These are phyloP conservation scores for Protomyces gravidus DNA, from an alignment of 1,139 yeast genomes.

Conservation along the genomic window DNA sequence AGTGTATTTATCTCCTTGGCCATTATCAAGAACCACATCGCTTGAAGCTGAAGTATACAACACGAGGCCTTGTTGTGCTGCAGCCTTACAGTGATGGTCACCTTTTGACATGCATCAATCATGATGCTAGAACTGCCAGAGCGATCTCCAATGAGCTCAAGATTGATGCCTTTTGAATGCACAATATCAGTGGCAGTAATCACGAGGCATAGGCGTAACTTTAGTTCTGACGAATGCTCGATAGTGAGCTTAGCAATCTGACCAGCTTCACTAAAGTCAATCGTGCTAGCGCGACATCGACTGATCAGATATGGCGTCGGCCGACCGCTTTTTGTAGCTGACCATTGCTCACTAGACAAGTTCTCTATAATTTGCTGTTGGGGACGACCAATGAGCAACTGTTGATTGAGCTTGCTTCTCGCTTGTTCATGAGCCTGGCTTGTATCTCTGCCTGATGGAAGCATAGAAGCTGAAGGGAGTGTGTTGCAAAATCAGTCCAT, in stretches of 20 bases:
- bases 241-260: not conserved
- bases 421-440: no score
- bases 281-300: not conserved
- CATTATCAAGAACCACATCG: not conserved
- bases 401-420: no score
- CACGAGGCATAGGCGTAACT: not conserved
- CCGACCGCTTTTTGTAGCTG: not conserved
- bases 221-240: not conserved
- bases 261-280: not conserved
- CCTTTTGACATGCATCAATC: not conserved
- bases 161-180: not conserved
- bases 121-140: not conserved
- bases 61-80: no score
- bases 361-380: not conserved
- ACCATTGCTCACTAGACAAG: not conserved
- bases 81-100: not conserved
- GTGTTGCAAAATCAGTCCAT: no score
- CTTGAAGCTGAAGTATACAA: not conserved
- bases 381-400: not conserved
- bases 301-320: not conserved
- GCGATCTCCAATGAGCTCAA: not conserved
- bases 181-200: not conserved
- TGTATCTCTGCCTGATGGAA: no score
- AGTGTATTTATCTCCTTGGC: not conserved
- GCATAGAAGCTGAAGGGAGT: no score